Conservation (phyloP, 352 stramenopile species). For the Globisporangium mamillatum region DNA sequence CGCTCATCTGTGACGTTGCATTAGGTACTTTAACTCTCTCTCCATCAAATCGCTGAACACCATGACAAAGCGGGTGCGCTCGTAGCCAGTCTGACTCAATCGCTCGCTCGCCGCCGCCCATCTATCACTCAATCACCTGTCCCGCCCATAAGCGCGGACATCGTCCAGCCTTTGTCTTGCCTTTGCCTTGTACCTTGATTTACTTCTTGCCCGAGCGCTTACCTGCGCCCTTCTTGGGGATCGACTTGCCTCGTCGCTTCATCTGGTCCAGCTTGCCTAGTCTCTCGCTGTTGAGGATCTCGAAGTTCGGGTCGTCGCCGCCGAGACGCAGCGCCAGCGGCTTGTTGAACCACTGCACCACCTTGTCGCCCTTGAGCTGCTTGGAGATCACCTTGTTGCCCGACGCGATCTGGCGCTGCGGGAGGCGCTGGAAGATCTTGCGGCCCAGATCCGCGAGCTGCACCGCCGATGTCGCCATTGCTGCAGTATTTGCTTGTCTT, state of each 20-base stretch:
- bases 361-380: slow-evolving; percentile 85
- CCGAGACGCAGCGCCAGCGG: slow-evolving; percentile 67
- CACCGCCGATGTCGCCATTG: slow-evolving; percentile 42
- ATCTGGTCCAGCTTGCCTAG: slow-evolving; percentile 79
- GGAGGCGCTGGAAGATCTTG: slow-evolving; percentile 88
- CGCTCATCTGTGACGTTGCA: neutral
- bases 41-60: neutral
- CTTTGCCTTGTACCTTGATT: neutral
- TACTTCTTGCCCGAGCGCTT: slow-evolving; percentile 85
- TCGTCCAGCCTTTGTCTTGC: neutral
- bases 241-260: slow-evolving; percentile 85
- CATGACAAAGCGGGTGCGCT: neutral
- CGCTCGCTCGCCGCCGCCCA: neutral
- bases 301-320: slow-evolving; percentile 83
- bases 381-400: slow-evolving; percentile 90
- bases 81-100: neutral
- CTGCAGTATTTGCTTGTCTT: neutral
- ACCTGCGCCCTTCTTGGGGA: slow-evolving; percentile 85
- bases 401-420: slow-evolving; percentile 73
- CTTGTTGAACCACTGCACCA: slow-evolving; percentile 87
- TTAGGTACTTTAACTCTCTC: neutral
- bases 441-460: slow-evolving; percentile 76
- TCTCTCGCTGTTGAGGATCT: slow-evolving; percentile 77
- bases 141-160: too few relatives aligned
- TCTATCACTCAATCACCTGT: neutral